phyloP scores from a whole-genome alignment of 306 rosid species.

The Quercus robur region DNA sequence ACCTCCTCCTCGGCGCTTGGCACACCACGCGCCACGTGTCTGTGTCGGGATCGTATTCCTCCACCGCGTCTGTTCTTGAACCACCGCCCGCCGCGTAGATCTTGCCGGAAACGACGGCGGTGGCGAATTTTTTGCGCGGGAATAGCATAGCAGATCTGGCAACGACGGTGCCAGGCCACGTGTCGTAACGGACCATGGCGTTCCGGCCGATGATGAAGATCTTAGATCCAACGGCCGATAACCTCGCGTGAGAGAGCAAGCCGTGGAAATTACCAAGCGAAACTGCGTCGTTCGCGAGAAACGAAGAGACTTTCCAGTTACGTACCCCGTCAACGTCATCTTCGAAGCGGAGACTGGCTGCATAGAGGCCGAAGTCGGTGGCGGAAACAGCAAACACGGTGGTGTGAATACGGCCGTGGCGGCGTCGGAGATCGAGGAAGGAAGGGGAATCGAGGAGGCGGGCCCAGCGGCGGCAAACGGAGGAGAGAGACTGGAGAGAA shows the following conservation, averaged over 20 bases:
- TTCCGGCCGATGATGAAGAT: conserved; percentile 52
- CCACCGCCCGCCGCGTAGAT: conserved; percentile 68
- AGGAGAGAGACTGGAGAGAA: conserved; percentile 46
- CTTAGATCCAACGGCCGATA: conserved; percentile 42
- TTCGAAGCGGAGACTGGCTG: conserved; percentile 32
- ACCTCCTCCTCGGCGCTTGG: conserved; percentile 49
- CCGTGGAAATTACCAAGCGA: conserved; percentile 27
- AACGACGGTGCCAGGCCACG: conserved; percentile 50
- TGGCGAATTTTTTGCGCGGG: conserved; percentile 64
- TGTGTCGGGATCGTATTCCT: conserved; percentile 45
- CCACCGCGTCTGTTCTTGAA: conserved; percentile 35
- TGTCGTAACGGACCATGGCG: conserved; percentile 50
- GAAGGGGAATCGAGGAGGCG: conserved; percentile 45
- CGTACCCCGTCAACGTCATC: not conserved
- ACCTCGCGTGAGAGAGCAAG: conserved; percentile 51
- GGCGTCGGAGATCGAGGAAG: conserved; percentile 58
- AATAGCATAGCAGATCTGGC: conserved; percentile 40
- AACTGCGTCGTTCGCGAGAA: conserved; percentile 34
- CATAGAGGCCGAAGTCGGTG: conserved; percentile 39
- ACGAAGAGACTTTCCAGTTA: conserved; percentile 40
- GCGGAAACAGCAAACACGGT: conserved; percentile 44
- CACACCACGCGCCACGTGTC: conserved; percentile 47
- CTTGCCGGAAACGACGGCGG: conserved; percentile 38
- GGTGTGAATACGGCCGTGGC: conserved; percentile 38
- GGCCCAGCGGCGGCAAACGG: conserved; percentile 63